Evolutionary conservation across 2,329 filamentous ascomycete genomes (phyloP), one percentile per base, ranked within the genome.

Genomic region (Penicillium sp.): DNA sequence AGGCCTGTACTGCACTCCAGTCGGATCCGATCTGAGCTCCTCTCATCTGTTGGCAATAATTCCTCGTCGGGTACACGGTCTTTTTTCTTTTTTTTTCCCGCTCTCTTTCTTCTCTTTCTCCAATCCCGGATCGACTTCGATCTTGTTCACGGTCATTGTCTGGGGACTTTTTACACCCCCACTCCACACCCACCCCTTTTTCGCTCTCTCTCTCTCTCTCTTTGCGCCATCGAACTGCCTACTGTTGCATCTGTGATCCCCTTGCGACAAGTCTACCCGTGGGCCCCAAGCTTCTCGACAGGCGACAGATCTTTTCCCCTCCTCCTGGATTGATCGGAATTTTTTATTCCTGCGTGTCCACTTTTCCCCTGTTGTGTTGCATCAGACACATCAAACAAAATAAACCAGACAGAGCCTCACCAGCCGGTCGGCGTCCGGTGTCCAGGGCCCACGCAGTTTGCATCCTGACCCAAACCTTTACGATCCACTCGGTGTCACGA

Each of bases 381-480:
- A 53, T 50, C 52, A 44, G 57, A 60, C 56, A 56, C 56, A 45
- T 60, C 56, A 49, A 50, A 26, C 24, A 18, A 42, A 37, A 5
- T 38, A n/a, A 33, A 8, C 9, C 4, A 24, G 18, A 33, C 5
- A 45, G 28, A 39, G 32, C 27, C 27, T 28, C 11, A 37, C 9
- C 18, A 43, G 25, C 24, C 42, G 33, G 18, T 18, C 18, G 18
- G 18, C 18, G 18, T 18, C 18, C 18, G 18, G 18, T 18, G 18
- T 18, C 18, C 18, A 2, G 18, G 18, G 25, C 34, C 34, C 29
- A 43, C 40, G 12, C 26, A 9, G 5, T 6, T 32, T 29, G 12
- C 9, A 11, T 4, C 29, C 18, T 11, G 18, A 5, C 24, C 26
- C 24, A 24, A 34, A 18, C 39, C 27, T 12, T 26, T 34, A 47